Percentiles rank a stretch among this genome's conserved stretches.
phyloP scores from a whole-genome alignment of 306 rosid species.

The Cucurbita pepo region DNA sequence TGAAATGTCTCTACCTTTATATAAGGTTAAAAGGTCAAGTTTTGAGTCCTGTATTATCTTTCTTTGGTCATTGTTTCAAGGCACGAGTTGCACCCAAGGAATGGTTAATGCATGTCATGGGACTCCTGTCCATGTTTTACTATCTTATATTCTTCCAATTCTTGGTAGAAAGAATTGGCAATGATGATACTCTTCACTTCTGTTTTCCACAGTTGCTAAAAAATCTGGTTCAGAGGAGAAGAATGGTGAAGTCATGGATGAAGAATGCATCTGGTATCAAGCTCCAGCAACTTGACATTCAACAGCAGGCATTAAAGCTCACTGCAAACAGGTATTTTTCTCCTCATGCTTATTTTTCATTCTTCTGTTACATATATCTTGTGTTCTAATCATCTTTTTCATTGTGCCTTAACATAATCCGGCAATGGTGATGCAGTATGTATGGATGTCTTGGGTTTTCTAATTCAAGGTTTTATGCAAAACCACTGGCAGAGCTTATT shows the following conservation, averaged over 20 bases:
- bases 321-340: constrained; percentile 78
- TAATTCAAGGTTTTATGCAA: constrained; percentile 92
- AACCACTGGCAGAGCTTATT: constrained; percentile 89
- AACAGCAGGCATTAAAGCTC: constrained; percentile 95
- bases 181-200: neutral
- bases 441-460: constrained; percentile 96
- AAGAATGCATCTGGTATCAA: constrained; percentile 71
- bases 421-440: constrained; percentile 53
- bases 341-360: neutral
- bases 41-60: neutral
- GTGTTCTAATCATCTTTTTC: neutral
- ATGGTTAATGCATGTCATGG: neutral
- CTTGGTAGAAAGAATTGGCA: neutral
- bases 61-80: neutral
- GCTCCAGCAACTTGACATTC: constrained; percentile 79
- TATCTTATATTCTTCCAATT: neutral
- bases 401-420: neutral
- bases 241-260: constrained; percentile 73
- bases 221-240: constrained; percentile 67
- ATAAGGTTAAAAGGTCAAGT: neutral
- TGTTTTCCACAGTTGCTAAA: constrained; percentile 49
- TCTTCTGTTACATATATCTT: neutral
- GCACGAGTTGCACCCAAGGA: neutral
- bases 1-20: neutral
- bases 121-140: neutral